phyloP scores from a whole-genome alignment of 768 basidiomycete genomes.

The Rickenella mellea region DNA sequence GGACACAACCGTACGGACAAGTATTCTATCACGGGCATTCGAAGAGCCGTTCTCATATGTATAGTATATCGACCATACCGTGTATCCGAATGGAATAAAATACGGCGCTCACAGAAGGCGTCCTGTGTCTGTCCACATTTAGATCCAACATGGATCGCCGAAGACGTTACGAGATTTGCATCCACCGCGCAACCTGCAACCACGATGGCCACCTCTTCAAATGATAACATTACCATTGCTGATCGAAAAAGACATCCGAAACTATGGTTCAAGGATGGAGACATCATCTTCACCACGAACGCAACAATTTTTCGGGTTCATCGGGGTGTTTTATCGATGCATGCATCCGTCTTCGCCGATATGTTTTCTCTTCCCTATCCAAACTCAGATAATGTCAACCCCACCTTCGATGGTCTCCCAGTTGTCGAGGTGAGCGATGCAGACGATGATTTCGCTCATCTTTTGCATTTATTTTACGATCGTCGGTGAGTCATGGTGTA shows the following conservation, averaged over 20 bases:
- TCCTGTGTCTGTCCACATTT: no score
- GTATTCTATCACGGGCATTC: no score
- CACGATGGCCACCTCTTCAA: no score
- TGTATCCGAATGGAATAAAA: no score
- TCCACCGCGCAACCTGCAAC: no score
- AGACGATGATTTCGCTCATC: conserved; percentile 8
- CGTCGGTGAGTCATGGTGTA: conserved; percentile 8
- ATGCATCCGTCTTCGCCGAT: conserved; percentile 5
- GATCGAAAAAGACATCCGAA: conserved; percentile 5
- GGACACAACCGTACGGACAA: no score
- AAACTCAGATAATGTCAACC: background rate
- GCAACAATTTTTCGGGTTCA: conserved; percentile 9
- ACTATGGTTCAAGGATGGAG: conserved; percentile 10
- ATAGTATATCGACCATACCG: no score
- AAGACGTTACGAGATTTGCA: no score
- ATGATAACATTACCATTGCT: conserved; percentile 24
- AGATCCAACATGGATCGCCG: no score
- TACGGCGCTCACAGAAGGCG: no score
- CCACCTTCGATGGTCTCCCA: conserved; percentile 2
- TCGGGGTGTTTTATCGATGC: conserved; percentile 5
- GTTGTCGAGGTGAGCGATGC: conserved; percentile 5
- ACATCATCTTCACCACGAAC: conserved; percentile 2
- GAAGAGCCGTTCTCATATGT: no score
- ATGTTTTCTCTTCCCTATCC: background rate
- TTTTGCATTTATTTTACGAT: conserved; percentile 9